phyloP scores from a whole-genome alignment of 2,329 filamentous ascomycete species.

The Cladorrhinum sp. region DNA sequence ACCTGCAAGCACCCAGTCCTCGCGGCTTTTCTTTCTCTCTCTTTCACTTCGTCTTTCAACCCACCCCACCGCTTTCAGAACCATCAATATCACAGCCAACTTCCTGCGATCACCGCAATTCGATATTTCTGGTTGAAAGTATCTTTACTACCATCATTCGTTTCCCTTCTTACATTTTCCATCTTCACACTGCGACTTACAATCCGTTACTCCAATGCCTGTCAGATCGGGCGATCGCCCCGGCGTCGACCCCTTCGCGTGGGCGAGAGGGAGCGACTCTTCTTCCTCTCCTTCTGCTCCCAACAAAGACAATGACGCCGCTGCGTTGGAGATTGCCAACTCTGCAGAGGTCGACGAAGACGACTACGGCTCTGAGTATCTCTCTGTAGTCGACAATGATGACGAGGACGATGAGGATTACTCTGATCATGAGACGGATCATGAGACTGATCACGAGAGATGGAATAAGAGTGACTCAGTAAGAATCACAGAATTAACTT shows the following conservation, averaged over 20 bases:
- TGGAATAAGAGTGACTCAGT: not conserved
- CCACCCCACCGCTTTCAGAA: not conserved
- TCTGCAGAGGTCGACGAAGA: not conserved
- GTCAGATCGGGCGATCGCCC: not conserved
- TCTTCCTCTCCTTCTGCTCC: not conserved
- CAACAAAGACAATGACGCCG: not conserved
- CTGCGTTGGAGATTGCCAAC: too few relatives aligned
- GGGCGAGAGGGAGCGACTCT: not conserved
- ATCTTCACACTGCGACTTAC: not conserved
- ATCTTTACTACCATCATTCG: not conserved
- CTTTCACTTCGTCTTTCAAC: not conserved
- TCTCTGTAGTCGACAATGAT: not conserved
- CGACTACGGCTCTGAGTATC: not conserved
- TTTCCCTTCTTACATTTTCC: not conserved
- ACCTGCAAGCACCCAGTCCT: not conserved
- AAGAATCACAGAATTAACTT: not conserved
- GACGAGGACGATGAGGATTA: conserved; percentile 9
- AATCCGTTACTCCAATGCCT: not conserved
- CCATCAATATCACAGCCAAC: too few relatives aligned
- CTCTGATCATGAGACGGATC: not conserved
- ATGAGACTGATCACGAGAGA: not conserved
- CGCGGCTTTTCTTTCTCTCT: not conserved
- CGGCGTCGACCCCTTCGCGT: not conserved
- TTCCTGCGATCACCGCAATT: not conserved
- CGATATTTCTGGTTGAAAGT: not conserved